Evolutionary conservation across 768 basidiomycete genomes (phyloP).

Genomic region (Mycena maculata): DNA sequence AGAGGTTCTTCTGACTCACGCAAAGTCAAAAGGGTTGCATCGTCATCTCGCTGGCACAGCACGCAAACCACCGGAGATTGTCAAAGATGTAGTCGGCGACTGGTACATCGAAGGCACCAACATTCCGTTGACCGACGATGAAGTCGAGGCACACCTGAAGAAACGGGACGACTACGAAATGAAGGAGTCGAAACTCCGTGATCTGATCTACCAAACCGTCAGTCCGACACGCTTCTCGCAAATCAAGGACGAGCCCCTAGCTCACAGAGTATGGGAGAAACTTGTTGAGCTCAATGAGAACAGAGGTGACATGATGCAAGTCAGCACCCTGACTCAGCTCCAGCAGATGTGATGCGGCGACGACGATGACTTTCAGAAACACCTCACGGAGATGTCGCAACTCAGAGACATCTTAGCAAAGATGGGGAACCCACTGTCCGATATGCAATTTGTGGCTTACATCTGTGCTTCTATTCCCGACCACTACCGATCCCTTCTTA

Average conservation of each 20-base stretch:
- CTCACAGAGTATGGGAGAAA: not conserved
- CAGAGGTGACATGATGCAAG: slow-evolving; percentile 3
- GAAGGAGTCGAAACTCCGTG: slow-evolving; percentile 2
- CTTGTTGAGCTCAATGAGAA: slow-evolving; percentile 1
- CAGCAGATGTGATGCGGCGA: slow-evolving; percentile 13
- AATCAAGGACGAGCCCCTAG: not conserved
- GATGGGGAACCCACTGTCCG: not conserved
- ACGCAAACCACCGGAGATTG: not conserved
- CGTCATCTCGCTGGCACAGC: not conserved
- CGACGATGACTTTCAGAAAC: too few species aligned
- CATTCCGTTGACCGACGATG: not conserved
- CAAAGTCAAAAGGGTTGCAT: slow-evolving; percentile 3
- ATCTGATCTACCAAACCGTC: slow-evolving; percentile 5
- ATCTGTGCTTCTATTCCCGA: too few species aligned
- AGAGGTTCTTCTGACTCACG: not conserved
- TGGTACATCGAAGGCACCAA: not conserved
- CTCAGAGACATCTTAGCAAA: not conserved
- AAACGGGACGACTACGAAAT: slow-evolving; percentile 1
- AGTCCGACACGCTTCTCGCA: not conserved
- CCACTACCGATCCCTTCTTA: slow-evolving; percentile 4
- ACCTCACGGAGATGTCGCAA: too few species aligned
- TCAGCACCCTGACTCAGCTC: not conserved
- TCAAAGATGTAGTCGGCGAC: not conserved
- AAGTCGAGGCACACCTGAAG: not conserved
- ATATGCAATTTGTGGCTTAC: slow-evolving; percentile 2